Conservation (phyloP, 805 yeast species). For the Saturnispora mendoncae region DNA sequence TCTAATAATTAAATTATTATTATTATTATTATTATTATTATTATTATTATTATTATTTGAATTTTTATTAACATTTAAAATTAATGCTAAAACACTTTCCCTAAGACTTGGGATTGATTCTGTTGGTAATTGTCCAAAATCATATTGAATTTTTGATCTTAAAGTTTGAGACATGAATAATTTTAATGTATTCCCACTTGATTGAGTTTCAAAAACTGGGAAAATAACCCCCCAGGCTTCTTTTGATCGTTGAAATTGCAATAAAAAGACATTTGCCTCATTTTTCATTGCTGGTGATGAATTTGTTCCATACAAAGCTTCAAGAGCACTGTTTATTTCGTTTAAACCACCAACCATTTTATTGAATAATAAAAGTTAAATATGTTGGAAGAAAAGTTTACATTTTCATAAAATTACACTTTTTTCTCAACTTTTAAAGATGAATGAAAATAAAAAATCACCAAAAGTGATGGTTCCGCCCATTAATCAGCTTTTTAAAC, state of each 20-base stretch:
- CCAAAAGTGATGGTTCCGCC: conserved; percentile 66
- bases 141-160: conserved; percentile 77
- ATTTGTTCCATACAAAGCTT: conserved; percentile 32
- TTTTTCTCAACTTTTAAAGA: neutral
- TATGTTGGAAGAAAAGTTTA: neutral
- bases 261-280: conserved; percentile 49
- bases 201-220: conserved; percentile 35
- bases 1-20: conserved; percentile 57
- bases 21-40: too few species aligned
- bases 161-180: conserved; percentile 89
- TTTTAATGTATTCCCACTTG: conserved; percentile 43
- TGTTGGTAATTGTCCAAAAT: conserved; percentile 65
- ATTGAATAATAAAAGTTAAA: neutral
- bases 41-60: too few species aligned
- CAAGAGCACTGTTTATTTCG: conserved; percentile 37
- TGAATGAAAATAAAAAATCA: neutral
- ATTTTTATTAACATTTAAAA: conserved; percentile 26
- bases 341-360: conserved; percentile 1
- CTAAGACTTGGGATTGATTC: conserved; percentile 54
- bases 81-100: conserved; percentile 51
- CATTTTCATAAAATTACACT: neutral
- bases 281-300: conserved; percentile 31
- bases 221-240: conserved; percentile 75
- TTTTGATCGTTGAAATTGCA: conserved; percentile 72
- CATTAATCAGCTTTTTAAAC: conserved; percentile 81